phyloP scores from a whole-genome alignment of 306 rosid genomes.

The Pueraria montana region DNA sequence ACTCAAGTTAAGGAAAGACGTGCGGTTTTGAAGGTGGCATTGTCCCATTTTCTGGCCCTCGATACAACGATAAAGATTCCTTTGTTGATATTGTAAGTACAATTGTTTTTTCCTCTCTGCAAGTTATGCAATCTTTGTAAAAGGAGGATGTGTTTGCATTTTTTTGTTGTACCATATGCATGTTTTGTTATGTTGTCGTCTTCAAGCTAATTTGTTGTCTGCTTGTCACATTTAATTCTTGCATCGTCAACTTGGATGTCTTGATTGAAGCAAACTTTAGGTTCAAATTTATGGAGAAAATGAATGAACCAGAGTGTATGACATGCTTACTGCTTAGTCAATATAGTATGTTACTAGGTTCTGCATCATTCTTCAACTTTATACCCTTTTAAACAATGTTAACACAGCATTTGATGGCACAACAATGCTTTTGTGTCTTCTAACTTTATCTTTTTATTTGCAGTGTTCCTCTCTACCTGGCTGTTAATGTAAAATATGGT shows the following conservation, averaged over 20 bases:
- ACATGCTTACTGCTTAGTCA: conserved; percentile 26
- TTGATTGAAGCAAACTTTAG: conserved; percentile 38
- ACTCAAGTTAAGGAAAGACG: conserved; percentile 55
- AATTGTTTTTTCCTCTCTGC: conserved; percentile 30
- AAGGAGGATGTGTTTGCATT: conserved; percentile 25
- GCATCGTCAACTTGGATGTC: conserved; percentile 22
- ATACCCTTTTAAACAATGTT: conserved; percentile 29
- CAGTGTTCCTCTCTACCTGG: conserved; percentile 87
- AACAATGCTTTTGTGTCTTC: conserved; percentile 25
- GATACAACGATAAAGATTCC: conserved; percentile 82
- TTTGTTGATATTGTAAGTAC: conserved; percentile 83
- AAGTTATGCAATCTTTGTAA: conserved; percentile 27
- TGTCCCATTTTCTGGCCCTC: conserved; percentile 73
- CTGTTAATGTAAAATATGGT: conserved; percentile 71
- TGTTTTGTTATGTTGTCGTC: conserved; percentile 18
- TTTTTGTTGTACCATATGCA: conserved; percentile 3
- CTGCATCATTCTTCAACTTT: conserved; percentile 25
- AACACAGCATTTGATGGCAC: conserved; percentile 23
- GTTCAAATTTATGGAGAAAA: conserved; percentile 20
- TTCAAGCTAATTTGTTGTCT: conserved; percentile 26
- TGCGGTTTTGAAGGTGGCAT: conserved; percentile 60
- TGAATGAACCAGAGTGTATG: background rate
- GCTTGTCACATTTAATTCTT: background rate
- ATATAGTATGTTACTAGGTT: conserved; percentile 2
- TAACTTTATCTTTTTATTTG: conserved; percentile 53